Evolutionary conservation across 495 filamentous ascomycete species (phyloP).

Genomic region (Peziza echinospora): DNA sequence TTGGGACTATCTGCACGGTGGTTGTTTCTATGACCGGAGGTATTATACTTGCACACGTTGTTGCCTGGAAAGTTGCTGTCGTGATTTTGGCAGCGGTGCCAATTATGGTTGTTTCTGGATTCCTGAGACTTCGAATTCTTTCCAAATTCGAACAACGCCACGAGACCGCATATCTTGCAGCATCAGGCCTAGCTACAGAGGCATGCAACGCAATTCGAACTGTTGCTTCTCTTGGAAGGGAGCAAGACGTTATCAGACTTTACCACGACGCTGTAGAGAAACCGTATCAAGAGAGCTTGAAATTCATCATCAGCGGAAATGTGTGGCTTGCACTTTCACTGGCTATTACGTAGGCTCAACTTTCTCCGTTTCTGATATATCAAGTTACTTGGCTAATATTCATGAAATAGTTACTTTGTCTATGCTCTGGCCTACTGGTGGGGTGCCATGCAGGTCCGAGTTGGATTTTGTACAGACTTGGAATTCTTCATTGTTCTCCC

Average conservation of each 20-base stretch:
- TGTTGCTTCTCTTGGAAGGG: slow-evolving; percentile 32
- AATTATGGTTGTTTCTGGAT: slow-evolving; percentile 30
- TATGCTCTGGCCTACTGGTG: slow-evolving; percentile 51
- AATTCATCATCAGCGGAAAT: slow-evolving; percentile 22
- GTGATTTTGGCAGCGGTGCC: slow-evolving; percentile 34
- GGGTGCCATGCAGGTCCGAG: slow-evolving; percentile 34
- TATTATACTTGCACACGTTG: slow-evolving; percentile 32
- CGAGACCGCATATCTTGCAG: slow-evolving; percentile 32
- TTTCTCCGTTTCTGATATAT: too few relatives aligned
- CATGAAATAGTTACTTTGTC: slow-evolving; percentile 23
- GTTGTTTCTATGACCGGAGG: slow-evolving; percentile 24
- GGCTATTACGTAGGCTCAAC: slow-evolving; percentile 18
- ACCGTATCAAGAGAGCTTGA: slow-evolving; percentile 22
- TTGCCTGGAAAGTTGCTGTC: slow-evolving; percentile 43
- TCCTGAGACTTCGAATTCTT: slow-evolving; percentile 32
- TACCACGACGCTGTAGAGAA: slow-evolving; percentile 27
- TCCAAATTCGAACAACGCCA: slow-evolving; percentile 38
- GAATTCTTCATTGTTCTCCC: slow-evolving; percentile 48
- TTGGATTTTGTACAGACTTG: slow-evolving; percentile 32
- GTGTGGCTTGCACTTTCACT: slow-evolving; percentile 24
- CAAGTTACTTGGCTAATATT: not conserved
- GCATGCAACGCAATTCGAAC: slow-evolving; percentile 37
- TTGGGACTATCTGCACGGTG: slow-evolving; percentile 27
- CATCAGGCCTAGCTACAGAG: slow-evolving; percentile 35
- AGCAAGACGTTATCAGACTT: slow-evolving; percentile 25